Base-by-base conservation (phyloP, 768 basidiomycete genomes). In the Rhodocollybia butyracea region DNA sequence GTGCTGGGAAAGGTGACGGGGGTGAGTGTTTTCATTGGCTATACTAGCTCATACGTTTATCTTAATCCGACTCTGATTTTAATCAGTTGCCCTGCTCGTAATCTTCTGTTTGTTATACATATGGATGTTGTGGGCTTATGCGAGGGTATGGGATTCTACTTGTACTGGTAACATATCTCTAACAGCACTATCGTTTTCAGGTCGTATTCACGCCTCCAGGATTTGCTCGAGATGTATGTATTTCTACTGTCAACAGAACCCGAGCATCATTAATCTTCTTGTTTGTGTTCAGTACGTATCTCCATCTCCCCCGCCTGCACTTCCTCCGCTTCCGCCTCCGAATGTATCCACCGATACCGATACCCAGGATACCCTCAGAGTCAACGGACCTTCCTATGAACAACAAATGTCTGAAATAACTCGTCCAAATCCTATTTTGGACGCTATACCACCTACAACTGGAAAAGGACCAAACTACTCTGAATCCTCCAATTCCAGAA, bases 91-190 rank as follows among this genome's bases (percentile, higher is more conserved):
- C 3, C 77, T 89, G 55, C 65, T 94, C 48, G 75, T 79, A 2
- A 77, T 85, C 1, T 94, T 86, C 63, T 72, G 70, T 34, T 55
- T 89, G 4, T 63, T 95, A 21, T 81, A 81, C 43, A 59, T 85
- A n/a, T 81, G 92, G 80, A 78, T 84, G 76, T 41, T 86, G 0
- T 94, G 92, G 92, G 79, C 85, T 13, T 96, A 95, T 70, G 54
- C 79, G 21, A 83, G 81, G 79, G 92, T 91, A 54, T n/a, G n/a
- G n/a, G n/a, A n/a, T n/a, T n/a, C n/a, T n/a, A n/a, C n/a, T n/a
- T n/a, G n/a, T n/a, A n/a, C n/a, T n/a, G n/a, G n/a, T n/a, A n/a
- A n/a, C n/a, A n/a, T n/a, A n/a, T 46, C 8, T 50, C 12, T 51
- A 3, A 19, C n/a, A 36, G 48, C 47, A 11, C n/a, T 29, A 43